phyloP scores from a whole-genome alignment of 2,329 filamentous ascomycete genomes.

The Rachicladosporium sp. region DNA sequence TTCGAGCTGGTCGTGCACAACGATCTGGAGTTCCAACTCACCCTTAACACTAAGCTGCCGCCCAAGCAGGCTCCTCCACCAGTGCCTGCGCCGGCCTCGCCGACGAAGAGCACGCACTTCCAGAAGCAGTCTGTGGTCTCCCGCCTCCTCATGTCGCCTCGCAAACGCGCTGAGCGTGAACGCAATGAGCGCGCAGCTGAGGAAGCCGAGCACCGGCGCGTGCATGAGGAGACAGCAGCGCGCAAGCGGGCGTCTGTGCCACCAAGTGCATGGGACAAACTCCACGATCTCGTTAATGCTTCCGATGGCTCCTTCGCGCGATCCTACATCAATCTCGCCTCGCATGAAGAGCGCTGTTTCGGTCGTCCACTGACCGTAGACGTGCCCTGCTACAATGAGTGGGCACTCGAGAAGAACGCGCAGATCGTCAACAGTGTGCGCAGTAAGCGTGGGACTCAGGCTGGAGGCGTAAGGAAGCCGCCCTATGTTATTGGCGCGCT shows the following conservation, averaged over 20 bases:
- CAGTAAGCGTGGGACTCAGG: conserved; percentile 52
- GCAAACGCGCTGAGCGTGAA: conserved; percentile 93
- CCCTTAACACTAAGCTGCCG: conserved; percentile 87
- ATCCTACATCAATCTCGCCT: conserved; percentile 85
- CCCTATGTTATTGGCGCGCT: conserved; percentile 97
- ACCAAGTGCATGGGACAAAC: conserved; percentile 70
- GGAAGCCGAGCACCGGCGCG: conserved; percentile 41
- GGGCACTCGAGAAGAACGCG: conserved; percentile 73
- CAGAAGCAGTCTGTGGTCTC: conserved; percentile 81
- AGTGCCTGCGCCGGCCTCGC: conserved; percentile 36
- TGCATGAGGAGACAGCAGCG: conserved; percentile 26
- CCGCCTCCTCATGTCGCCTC: conserved; percentile 83
- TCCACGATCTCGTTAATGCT: conserved; percentile 71
- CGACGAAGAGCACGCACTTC: conserved; percentile 42
- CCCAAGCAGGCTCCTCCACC: conserved; percentile 46
- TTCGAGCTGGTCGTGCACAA: conserved; percentile 96
- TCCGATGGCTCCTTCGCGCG: conserved; percentile 90
- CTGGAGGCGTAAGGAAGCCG: conserved; percentile 60
- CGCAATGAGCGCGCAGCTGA: conserved; percentile 72
- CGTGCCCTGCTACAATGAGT: conserved; percentile 95
- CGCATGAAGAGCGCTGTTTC: conserved; percentile 79
- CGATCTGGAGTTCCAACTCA: conserved; percentile 97
- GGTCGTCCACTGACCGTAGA: conserved; percentile 80
- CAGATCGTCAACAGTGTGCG: conserved; percentile 74
- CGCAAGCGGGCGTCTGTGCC: conserved; percentile 47